phyloP scores from a whole-genome alignment of 176 grass and related monocot species.

The Zoysia pacifica region DNA sequence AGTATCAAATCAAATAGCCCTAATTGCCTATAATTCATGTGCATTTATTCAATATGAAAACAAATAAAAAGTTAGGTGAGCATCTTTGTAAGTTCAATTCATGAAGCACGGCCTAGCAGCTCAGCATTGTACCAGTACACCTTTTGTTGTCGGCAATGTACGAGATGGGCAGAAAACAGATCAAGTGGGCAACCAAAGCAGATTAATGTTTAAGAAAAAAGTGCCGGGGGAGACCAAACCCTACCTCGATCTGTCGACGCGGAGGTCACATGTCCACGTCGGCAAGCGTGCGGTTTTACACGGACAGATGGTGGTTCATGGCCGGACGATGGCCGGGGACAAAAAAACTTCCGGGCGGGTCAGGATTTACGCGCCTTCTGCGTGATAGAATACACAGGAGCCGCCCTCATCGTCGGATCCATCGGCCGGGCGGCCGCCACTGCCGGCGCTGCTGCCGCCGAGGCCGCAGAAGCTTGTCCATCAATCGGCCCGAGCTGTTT shows the following conservation, averaged over 20 bases:
- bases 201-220: neutral
- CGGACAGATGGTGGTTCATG: neutral
- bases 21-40: neutral
- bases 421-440: neutral
- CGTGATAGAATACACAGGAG: neutral
- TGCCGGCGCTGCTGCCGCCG: neutral
- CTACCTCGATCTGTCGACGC: slow-evolving; percentile 34
- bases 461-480: neutral
- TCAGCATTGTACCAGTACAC: neutral
- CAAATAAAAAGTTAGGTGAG: neutral
- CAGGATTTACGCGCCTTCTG: neutral
- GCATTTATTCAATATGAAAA: neutral
- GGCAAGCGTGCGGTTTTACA: neutral
- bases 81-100: neutral
- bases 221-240: neutral
- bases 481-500: neutral
- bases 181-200: slow-evolving; percentile 8
- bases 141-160: slow-evolving; percentile 19
- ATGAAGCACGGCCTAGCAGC: neutral
- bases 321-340: neutral
- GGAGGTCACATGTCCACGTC: slow-evolving; percentile 7
- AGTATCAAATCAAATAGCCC: neutral
- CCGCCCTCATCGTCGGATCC: neutral
- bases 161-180: neutral
- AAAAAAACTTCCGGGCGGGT: neutral